Percentiles rank a stretch among this genome's conserved stretches.
Conservation (phyloP, 371 early-diverging fungal species). For the Mucor racemosus region DNA sequence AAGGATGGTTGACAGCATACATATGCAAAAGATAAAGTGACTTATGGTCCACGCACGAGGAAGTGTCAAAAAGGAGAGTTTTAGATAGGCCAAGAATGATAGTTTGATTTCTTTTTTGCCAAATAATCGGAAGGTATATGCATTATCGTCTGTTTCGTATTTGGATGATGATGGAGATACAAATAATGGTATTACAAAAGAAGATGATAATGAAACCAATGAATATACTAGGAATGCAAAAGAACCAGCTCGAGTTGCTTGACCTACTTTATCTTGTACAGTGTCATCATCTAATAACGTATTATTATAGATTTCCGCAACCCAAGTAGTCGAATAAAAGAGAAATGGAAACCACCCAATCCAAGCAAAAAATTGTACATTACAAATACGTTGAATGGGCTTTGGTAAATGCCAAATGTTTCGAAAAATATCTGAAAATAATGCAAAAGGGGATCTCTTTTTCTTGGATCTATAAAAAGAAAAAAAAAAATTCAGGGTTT, state of each 20-base stretch:
- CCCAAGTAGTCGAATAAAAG: constrained; percentile 87
- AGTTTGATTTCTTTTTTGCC: constrained; percentile 20
- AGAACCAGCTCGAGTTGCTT: constrained; percentile 84
- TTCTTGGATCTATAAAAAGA: constrained; percentile 5
- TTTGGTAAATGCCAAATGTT: constrained; percentile 68
- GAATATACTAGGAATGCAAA: constrained; percentile 83
- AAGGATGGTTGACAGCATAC: constrained; percentile 71
- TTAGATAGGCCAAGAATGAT: constrained; percentile 25
- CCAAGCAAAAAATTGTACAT: constrained; percentile 93
- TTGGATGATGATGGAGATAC: constrained; percentile 29
- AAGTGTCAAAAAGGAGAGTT: constrained; percentile 49
- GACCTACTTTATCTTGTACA: constrained; percentile 59
- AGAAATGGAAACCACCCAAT: constrained; percentile 97
- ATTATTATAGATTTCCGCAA: constrained; percentile 67
- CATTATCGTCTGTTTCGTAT: background rate
- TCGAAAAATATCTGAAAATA: constrained; percentile 40
- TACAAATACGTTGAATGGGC: constrained; percentile 78
- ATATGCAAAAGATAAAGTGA: constrained; percentile 67
- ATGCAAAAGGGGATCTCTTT: constrained; percentile 30
- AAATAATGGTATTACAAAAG: constrained; percentile 71
- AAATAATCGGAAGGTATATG: constrained; percentile 1
- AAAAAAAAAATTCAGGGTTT: background rate
- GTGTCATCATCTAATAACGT: constrained; percentile 20
- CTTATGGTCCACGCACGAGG: constrained; percentile 75
- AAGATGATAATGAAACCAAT: constrained; percentile 72